Conservation (phyloP, 805 yeast genomes). For the Pichia kluyveri region DNA sequence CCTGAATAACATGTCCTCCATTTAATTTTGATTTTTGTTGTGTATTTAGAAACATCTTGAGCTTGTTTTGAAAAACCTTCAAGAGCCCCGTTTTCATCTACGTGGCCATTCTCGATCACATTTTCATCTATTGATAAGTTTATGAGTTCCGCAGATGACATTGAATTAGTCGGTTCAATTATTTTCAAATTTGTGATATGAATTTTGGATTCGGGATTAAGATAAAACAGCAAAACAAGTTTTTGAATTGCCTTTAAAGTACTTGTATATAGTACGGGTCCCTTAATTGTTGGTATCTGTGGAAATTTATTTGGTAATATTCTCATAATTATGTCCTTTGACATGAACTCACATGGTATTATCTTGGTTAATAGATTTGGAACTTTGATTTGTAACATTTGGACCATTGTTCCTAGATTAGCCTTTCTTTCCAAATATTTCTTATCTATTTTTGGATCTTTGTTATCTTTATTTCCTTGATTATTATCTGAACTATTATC, state of each 20-base stretch:
- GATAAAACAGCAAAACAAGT: constrained; percentile 43
- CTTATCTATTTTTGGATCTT: not conserved
- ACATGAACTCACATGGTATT: constrained; percentile 35
- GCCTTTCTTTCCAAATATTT: constrained; percentile 29
- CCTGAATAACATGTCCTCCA: constrained; percentile 51
- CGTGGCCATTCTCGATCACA: constrained; percentile 8
- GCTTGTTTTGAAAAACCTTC: not conserved
- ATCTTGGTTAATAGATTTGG: constrained; percentile 42
- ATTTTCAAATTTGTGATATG: constrained; percentile 38
- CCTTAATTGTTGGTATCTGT: constrained; percentile 47
- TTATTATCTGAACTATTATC: not conserved
- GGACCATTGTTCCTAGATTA: constrained; percentile 47
- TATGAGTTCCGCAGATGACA: constrained; percentile 20
- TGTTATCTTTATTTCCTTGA: not conserved
- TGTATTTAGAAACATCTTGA: constrained; percentile 25
- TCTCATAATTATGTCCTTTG: constrained; percentile 40
- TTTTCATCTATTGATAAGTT: constrained; percentile 19
- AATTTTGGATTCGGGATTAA: constrained; percentile 42
- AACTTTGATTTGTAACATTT: constrained; percentile 36
- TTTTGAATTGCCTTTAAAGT: constrained; percentile 49
- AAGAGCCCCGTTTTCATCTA: not conserved
- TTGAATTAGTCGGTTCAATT: constrained; percentile 22
- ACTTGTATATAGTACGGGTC: constrained; percentile 46
- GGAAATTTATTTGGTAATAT: constrained; percentile 49
- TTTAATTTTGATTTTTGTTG: constrained; percentile 43